Conservation (phyloP, 768 basidiomycete species). For the Tricholoma hemisulphureum region DNA sequence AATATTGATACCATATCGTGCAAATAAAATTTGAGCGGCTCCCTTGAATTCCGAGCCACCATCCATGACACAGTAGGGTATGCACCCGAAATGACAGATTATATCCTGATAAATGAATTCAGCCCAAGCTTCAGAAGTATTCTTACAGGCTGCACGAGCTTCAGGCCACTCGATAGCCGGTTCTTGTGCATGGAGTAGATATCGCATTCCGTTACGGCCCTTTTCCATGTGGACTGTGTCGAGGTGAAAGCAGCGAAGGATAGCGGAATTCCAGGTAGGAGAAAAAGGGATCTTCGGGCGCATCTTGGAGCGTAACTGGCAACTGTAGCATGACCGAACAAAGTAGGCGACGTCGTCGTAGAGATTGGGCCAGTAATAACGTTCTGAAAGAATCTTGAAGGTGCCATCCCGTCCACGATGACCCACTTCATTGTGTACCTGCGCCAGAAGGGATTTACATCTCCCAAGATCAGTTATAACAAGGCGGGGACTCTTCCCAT, state of each 20-base stretch:
- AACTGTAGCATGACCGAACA: slow-evolving; percentile 30
- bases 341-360: slow-evolving; percentile 21
- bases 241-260: no score
- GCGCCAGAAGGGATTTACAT: slow-evolving; percentile 15
- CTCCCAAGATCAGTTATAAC: slow-evolving; percentile 18
- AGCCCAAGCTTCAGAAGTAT: slow-evolving; percentile 15
- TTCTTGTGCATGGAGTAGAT: slow-evolving; percentile 26
- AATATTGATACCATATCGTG: slow-evolving; percentile 23
- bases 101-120: slow-evolving; percentile 31
- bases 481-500: slow-evolving; percentile 15
- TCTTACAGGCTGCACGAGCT: slow-evolving; percentile 11
- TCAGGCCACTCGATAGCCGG: slow-evolving; percentile 22
- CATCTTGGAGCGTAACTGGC: slow-evolving; percentile 23
- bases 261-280: slow-evolving; percentile 11
- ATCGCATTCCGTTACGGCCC: no score
- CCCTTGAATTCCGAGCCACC: no score
- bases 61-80: no score
- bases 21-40: slow-evolving; percentile 14
- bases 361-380: slow-evolving; percentile 37
- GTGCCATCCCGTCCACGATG: slow-evolving; percentile 28
- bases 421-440: slow-evolving; percentile 33
- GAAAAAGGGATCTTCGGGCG: slow-evolving; percentile 21
- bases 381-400: slow-evolving; percentile 17
- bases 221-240: no score
- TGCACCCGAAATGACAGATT: no score